Percentiles rank a stretch among this genome's conserved stretches.
These are phyloP conservation scores for Bidens hawaiensis DNA, from an alignment of 140 eudicot genomes.

Conservation along the genomic window DNA sequence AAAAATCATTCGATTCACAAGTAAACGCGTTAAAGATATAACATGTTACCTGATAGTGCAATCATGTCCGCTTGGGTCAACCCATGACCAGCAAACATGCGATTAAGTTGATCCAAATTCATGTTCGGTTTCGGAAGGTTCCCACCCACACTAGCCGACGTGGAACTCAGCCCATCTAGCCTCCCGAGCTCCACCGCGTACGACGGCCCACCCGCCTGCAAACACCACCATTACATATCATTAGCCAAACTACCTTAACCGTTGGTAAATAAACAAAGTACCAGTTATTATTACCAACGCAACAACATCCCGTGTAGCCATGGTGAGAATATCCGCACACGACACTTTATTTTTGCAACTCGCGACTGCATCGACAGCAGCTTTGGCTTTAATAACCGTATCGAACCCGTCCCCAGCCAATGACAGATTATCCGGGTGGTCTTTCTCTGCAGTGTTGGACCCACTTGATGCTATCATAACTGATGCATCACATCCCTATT, in stretches of 20 bases:
- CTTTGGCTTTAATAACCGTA: constrained; percentile 78
- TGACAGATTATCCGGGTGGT: constrained; percentile 64
- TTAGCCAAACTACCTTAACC: background rate
- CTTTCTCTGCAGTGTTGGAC: constrained; percentile 64
- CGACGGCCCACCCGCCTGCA: constrained; percentile 75
- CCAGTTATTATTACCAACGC: constrained; percentile 30
- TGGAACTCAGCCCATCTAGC: constrained; percentile 63
- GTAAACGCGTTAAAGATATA: background rate
- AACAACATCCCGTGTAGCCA: constrained; percentile 82
- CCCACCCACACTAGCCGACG: constrained; percentile 47
- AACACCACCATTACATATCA: background rate
- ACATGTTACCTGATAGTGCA: constrained; percentile 69
- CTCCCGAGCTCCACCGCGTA: constrained; percentile 73
- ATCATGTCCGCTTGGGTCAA: constrained; percentile 65
- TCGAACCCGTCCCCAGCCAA: constrained; percentile 87
- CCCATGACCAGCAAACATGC: constrained; percentile 56
- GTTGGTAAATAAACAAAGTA: background rate
- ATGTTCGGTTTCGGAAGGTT: constrained; percentile 58
- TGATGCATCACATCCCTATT: constrained; percentile 93
- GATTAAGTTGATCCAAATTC: constrained; percentile 61
- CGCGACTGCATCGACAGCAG: constrained; percentile 64
- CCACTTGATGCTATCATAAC: constrained; percentile 55
- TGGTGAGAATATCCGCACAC: constrained; percentile 83
- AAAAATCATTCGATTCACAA: background rate
- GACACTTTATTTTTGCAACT: constrained; percentile 70